Conservation (phyloP, 2,329 filamentous ascomycete species). For the Botrytis fragariae region DNA sequence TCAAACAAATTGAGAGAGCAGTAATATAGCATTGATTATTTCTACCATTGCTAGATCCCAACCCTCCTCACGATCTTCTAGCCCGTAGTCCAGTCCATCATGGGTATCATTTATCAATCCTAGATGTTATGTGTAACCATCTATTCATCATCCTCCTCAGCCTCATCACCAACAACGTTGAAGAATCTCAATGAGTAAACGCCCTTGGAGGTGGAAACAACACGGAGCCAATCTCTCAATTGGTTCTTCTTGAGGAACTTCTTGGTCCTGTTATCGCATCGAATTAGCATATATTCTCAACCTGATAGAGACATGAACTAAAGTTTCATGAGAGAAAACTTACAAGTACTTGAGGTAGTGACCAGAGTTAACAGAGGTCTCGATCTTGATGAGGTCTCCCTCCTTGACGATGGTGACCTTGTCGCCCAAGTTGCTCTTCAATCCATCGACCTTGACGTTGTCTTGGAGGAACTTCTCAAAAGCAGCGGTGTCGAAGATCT, state of each 20-base stretch:
- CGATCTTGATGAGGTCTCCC: conserved; percentile 94
- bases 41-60: conserved; percentile 4
- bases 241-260: conserved; percentile 99
- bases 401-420: conserved; percentile 84
- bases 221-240: conserved; percentile 99
- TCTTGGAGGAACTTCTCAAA: conserved; percentile 99
- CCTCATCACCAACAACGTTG: conserved; percentile 99
- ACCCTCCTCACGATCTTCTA: conserved; percentile 13
- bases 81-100: conserved; percentile 9
- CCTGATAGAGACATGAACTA: background rate
- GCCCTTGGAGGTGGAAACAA: conserved; percentile 95
- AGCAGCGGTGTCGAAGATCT: conserved; percentile 98
- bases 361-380: conserved; percentile 95
- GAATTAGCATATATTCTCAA: conserved; percentile 29
- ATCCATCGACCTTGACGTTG: conserved; percentile 99
- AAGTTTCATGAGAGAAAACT: conserved; percentile 41
- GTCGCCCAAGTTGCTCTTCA: conserved; percentile 96
- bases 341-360: conserved; percentile 99
- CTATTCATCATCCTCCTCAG: conserved; percentile 98
- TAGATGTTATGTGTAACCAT: conserved; percentile 36
- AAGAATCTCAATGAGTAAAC: conserved; percentile 99
- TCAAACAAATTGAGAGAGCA: background rate
- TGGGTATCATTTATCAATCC: conserved; percentile 15
- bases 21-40: conserved; percentile 14
- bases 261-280: conserved; percentile 70